phyloP scores from a whole-genome alignment of 208 protist genomes.

The Phytomonas sp. region DNA sequence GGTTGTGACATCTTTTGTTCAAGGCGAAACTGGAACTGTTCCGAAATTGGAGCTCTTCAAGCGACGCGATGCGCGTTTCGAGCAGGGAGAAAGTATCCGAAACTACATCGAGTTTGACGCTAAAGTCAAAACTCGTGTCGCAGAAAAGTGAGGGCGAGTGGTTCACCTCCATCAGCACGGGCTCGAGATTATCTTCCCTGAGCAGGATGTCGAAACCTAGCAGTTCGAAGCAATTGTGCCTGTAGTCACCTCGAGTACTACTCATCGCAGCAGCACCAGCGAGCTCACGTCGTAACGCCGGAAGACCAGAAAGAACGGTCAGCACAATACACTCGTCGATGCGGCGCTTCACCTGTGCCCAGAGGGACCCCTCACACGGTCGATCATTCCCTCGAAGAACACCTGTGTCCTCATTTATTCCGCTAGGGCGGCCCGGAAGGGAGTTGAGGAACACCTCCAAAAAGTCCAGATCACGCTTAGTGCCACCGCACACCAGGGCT shows the following conservation, averaged over 20 bases:
- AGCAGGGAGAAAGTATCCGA: slow-evolving; percentile 57
- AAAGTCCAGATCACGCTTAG: slow-evolving; percentile 15
- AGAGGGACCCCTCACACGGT: slow-evolving; percentile 12
- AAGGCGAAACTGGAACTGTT: neutral
- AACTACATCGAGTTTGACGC: slow-evolving; percentile 67
- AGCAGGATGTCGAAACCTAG: slow-evolving; percentile 87
- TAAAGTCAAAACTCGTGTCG: slow-evolving; percentile 72
- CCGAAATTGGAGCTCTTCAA: slow-evolving; percentile 8
- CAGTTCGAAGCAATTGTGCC: slow-evolving; percentile 77
- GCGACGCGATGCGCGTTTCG: slow-evolving; percentile 29
- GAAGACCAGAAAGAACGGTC: slow-evolving; percentile 78
- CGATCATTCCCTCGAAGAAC: neutral
- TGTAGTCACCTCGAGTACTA: slow-evolving; percentile 33
- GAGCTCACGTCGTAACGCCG: slow-evolving; percentile 67
- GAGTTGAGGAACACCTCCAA: slow-evolving; percentile 21
- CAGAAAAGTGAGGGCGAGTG: slow-evolving; percentile 86
- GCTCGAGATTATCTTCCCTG: slow-evolving; percentile 25
- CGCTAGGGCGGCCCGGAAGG: neutral
- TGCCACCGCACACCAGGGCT: neutral
- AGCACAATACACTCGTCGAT: slow-evolving; percentile 71
- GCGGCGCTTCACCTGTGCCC: slow-evolving; percentile 36
- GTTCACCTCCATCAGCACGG: slow-evolving; percentile 88
- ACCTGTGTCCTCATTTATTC: neutral
- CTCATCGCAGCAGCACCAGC: slow-evolving; percentile 38
- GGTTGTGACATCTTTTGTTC: neutral